phyloP scores from a whole-genome alignment of 2,329 filamentous ascomycete species.

The Cladosporium oxysporum region DNA sequence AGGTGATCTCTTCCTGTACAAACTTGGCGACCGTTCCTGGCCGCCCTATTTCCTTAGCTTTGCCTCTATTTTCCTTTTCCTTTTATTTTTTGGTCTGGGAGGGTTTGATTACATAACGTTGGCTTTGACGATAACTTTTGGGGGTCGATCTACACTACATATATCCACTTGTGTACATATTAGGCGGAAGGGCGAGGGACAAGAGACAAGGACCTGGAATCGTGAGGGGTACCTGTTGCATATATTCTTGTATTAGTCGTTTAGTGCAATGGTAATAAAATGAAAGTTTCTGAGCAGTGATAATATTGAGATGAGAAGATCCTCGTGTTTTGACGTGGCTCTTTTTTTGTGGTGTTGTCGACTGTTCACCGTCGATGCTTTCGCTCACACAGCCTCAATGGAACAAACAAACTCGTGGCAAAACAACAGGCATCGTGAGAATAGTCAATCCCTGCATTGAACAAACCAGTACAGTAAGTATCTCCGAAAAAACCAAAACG shows the following conservation, averaged over 20 bases:
- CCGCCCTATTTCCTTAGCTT: not conserved
- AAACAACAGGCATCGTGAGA: no score
- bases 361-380: no score
- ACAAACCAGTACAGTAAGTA: no score
- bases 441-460: no score
- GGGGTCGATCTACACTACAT: not conserved
- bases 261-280: not conserved
- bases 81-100: not conserved
- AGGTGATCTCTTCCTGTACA: not conserved
- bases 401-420: no score
- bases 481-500: no score
- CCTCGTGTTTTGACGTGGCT: no score
- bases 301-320: not conserved
- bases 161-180: slow-evolving; percentile 1
- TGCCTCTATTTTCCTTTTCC: not conserved
- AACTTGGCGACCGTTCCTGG: not conserved
- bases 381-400: no score
- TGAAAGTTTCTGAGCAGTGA: not conserved
- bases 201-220: no score
- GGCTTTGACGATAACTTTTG: not conserved
- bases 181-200: not conserved
- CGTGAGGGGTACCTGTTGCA: not conserved
- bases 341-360: no score
- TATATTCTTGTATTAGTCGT: not conserved
- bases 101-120: not conserved